Evolutionary conservation across 345 rosid genomes (phyloP).

Genomic region (Citrus cavaleriei): DNA sequence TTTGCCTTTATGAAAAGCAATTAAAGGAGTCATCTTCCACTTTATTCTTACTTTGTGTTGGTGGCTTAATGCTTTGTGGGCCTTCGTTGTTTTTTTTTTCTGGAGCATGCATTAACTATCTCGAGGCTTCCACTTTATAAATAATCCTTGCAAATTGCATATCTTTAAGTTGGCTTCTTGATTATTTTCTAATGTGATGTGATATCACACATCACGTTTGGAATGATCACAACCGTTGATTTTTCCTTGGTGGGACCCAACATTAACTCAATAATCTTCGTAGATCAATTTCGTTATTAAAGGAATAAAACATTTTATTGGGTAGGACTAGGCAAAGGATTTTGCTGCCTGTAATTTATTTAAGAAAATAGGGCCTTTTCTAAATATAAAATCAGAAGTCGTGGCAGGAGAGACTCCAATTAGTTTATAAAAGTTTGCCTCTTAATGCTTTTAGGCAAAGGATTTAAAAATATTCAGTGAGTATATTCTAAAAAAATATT

Average conservation of each 20-base stretch:
- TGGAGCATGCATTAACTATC: not conserved
- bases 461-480: too few relatives aligned
- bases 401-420: too few relatives aligned
- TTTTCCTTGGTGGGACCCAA: not conserved
- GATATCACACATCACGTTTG: not conserved
- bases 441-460: too few relatives aligned
- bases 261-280: not conserved
- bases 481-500: too few relatives aligned
- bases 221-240: not conserved
- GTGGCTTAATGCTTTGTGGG: slow-evolving; percentile 33
- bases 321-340: not conserved
- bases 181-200: not conserved
- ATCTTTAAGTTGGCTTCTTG: not conserved
- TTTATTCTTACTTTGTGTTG: slow-evolving; percentile 10
- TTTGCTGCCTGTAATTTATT: not conserved
- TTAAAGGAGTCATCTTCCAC: not conserved
- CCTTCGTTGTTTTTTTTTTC: slow-evolving; percentile 14
- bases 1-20: slow-evolving; percentile 8
- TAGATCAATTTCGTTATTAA: not conserved
- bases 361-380: not conserved
- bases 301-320: not conserved
- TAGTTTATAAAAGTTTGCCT: too few relatives aligned
- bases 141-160: not conserved
- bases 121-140: not conserved
- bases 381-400: too few relatives aligned